Base-by-base conservation (phyloP, 345 rosid genomes). In the Trapa bicornis region DNA sequence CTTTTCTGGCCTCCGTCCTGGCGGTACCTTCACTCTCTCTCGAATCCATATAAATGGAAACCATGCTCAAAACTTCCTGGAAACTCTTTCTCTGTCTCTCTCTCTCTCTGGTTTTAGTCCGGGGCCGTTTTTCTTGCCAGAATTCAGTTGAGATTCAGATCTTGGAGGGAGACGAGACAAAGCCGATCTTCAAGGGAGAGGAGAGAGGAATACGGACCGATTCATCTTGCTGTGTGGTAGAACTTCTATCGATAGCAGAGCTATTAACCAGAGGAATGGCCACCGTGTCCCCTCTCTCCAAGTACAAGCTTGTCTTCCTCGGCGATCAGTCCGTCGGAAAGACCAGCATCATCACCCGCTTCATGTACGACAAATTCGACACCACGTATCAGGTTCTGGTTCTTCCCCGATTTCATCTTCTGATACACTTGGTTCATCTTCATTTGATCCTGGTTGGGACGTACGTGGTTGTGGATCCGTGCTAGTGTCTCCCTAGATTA, bases 341-440 rank as follows among this genome's bases (percentile, higher is more conserved):
- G 71, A 89, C 96, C 71, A 89, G 93, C 82, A 89, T 89, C 86
- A 89, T 89, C 83, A 87, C 91, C 68, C 92, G 93, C 69, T 89
- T 89, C 89, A 89, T 89, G 96, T 89, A 89, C 85, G 93, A 89
- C 75, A 89, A 89, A 73, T 89, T 89, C 83, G 96, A 89, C 74
- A 87, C 92, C 81, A 89, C 93, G 47, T 89, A 87, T 65, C 93
- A 89, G 96, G 96, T 86, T 6, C 42, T 57, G 16, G 2, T 16
- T 38, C 7, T 36, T 62, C 35, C 61, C 35, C 36, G 42, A 36
- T 42, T 42, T 39, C 5, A 4, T 8, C 5, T 47, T 64, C 35
- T 5, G 7, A 33, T 11, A 14, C 5, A 10, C 12, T 66, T 36
- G 11, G 6, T 62, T 39, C 43, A 29, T 52, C 37, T 8, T n/a